These are phyloP conservation scores for Petrea volubilis DNA, from an alignment of 257 asterid species.

Conservation along the genomic window DNA sequence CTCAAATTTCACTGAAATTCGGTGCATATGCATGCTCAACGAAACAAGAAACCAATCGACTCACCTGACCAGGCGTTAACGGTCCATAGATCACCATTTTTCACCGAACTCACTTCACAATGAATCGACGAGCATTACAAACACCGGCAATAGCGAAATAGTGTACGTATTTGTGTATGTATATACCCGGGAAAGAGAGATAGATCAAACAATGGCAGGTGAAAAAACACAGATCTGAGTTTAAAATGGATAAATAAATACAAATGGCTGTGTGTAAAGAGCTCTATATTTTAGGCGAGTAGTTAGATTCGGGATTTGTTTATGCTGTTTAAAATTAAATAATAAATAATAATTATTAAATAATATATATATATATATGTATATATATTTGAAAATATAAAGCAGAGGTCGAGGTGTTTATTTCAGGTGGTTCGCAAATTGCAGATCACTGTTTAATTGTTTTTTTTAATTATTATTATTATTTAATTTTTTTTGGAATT, in stretches of 20 bases:
- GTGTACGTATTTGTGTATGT: not conserved
- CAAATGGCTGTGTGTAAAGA: slow-evolving; percentile 23
- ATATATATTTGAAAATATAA: too few species aligned
- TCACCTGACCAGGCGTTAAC: slow-evolving; percentile 80
- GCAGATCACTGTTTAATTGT: not conserved
- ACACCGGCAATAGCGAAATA: not conserved
- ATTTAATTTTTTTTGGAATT: not conserved
- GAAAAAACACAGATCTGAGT: slow-evolving; percentile 38
- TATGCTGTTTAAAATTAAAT: not conserved
- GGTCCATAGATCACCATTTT: slow-evolving; percentile 86
- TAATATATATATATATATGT: too few species aligned
- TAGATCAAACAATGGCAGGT: slow-evolving; percentile 1
- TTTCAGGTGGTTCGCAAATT: slow-evolving; percentile 23
- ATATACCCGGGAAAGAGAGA: slow-evolving; percentile 30
- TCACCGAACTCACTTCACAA: slow-evolving; percentile 16
- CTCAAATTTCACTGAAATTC: not conserved
- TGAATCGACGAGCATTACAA: slow-evolving; percentile 25
- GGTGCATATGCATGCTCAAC: slow-evolving; percentile 8
- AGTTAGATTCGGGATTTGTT: slow-evolving; percentile 9
- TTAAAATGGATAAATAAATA: slow-evolving; percentile 6
- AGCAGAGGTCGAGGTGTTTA: not conserved
- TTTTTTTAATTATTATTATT: not conserved
- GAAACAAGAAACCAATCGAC: slow-evolving; percentile 24
- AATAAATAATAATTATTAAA: not conserved
- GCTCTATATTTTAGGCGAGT: not conserved